Evolutionary conservation across 768 basidiomycete genomes (phyloP).

Genomic region (Lentinula guzmanii): DNA sequence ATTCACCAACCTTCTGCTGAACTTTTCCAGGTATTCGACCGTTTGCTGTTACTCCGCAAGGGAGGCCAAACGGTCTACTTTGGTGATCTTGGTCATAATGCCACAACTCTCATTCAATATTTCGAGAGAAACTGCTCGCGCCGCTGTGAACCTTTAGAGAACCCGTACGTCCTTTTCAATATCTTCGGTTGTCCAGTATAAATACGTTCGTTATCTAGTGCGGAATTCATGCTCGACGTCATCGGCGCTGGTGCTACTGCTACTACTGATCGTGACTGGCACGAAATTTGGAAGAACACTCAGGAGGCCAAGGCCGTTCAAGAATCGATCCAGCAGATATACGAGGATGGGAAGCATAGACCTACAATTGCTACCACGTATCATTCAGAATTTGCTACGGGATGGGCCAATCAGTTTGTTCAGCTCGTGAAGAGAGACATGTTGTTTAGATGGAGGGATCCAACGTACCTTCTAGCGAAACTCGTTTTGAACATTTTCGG

Average conservation of each 20-base stretch:
- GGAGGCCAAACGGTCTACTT: conserved; percentile 78
- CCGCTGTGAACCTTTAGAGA: conserved; percentile 57
- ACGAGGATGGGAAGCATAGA: conserved; percentile 38
- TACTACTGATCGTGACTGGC: conserved; percentile 47
- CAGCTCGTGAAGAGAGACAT: conserved; percentile 40
- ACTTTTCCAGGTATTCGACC: conserved; percentile 79
- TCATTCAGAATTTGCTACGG: conserved; percentile 43
- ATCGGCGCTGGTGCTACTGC: conserved; percentile 73
- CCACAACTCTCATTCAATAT: conserved; percentile 63
- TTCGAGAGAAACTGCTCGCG: conserved; percentile 68
- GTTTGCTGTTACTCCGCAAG: conserved; percentile 66
- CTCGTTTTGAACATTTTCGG: conserved; percentile 45
- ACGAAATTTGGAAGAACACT: conserved; percentile 51
- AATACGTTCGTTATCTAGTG: conserved; percentile 24
- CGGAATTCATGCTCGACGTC: conserved; percentile 63
- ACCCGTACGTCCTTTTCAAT: conserved; percentile 48
- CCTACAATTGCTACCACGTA: conserved; percentile 30
- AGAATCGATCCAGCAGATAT: conserved; percentile 39
- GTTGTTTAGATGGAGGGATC: conserved; percentile 47
- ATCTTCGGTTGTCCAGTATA: neutral
- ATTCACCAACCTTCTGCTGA: conserved; percentile 74
- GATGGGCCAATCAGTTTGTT: conserved; percentile 44
- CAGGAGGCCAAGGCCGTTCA: conserved; percentile 32
- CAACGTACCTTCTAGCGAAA: conserved; percentile 58
- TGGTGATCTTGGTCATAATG: conserved; percentile 61